Base-by-base conservation (phyloP, 306 rosid species). In the Psophocarpus tetragonolobus region DNA sequence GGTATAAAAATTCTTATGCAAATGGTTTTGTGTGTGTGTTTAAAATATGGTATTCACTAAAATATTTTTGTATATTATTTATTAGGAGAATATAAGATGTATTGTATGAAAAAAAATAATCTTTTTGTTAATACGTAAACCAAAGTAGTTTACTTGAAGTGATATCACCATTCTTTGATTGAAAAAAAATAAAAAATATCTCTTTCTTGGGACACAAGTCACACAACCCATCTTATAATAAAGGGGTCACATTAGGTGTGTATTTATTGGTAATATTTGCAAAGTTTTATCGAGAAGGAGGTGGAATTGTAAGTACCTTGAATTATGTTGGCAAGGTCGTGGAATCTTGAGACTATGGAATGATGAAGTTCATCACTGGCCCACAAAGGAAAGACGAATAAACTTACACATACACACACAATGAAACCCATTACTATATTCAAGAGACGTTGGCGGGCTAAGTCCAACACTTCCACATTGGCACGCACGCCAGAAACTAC, bases 351-450 rank as follows among this genome's bases (percentile, higher is more conserved):
- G 77, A 87, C 79, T 0, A 75, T 79, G 32, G 97, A 92, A 80
- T 82, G 38, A 50, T 95, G 98, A 81, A 95, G 92, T 73, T 95
- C 97, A 80, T 95, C 91, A 12, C 98, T 89, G 33, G 97, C 90
- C 98, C 98, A 95, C 18, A 61, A 39, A 14, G 98, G 98, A 73
- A 87, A 89, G 33, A 95, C 70, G 15, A 89, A 66, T 41, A 95
- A 79, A 85, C 72, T 91, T 17, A 91, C 85, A 78, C 85, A 82
- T 53, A 95, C 80, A 75, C 90, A 86, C 2, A 91, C 87, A 2
- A 81, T 81, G 60, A 89, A 88, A 17, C 99, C 99, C 88, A 91
- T 84, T 0, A 77, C 69, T 3, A 95, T 92, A 5, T 90, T 85
- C 7, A 87, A 80, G 50, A 95, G 86, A 13, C 98, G 97, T 11